Evolutionary conservation across 192 early-diverging fungal species (phyloP).

Genomic region (Coemansia sp.): DNA sequence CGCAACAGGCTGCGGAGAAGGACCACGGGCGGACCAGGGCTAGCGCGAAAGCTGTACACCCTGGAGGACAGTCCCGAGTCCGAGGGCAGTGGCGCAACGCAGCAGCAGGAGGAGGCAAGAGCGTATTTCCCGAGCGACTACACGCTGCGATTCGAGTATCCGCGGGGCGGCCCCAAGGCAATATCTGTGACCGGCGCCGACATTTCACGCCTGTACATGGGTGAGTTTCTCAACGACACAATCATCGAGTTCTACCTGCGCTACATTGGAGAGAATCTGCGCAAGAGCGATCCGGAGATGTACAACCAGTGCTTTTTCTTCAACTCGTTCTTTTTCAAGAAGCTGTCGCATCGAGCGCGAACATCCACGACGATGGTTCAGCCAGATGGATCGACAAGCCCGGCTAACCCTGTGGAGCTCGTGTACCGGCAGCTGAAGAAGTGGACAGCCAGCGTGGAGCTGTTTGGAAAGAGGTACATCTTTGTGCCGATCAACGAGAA

Average conservation of each 20-base stretch:
- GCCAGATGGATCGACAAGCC: slow-evolving; percentile 18
- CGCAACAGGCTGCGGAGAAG: slow-evolving; percentile 26
- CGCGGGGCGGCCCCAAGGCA: slow-evolving; percentile 50
- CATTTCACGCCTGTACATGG: slow-evolving; percentile 60
- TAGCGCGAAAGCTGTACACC: slow-evolving; percentile 2
- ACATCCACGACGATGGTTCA: background rate
- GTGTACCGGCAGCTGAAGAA: slow-evolving; percentile 70
- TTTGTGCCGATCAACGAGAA: slow-evolving; percentile 89
- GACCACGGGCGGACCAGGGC: background rate
- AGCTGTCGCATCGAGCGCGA: slow-evolving; percentile 57
- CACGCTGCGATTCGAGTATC: slow-evolving; percentile 51
- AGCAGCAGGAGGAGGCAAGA: slow-evolving; percentile 7
- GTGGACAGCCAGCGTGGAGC: slow-evolving; percentile 75
- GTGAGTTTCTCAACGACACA: slow-evolving; percentile 87
- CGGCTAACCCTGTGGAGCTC: slow-evolving; percentile 31
- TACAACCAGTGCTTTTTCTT: slow-evolving; percentile 70
- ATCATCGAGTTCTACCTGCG: slow-evolving; percentile 86
- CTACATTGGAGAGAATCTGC: slow-evolving; percentile 55
- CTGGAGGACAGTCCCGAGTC: slow-evolving; percentile 12
- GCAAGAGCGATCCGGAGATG: slow-evolving; percentile 42
- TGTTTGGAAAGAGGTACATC: slow-evolving; percentile 75
- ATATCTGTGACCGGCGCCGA: slow-evolving; percentile 70
- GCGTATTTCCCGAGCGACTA: slow-evolving; percentile 21
- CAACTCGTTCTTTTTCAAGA: slow-evolving; percentile 82
- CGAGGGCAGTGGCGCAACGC: slow-evolving; percentile 18